These are phyloP conservation scores for Claviceps cyperi DNA, from an alignment of 2,329 filamentous ascomycete species.

Conservation along the genomic window DNA sequence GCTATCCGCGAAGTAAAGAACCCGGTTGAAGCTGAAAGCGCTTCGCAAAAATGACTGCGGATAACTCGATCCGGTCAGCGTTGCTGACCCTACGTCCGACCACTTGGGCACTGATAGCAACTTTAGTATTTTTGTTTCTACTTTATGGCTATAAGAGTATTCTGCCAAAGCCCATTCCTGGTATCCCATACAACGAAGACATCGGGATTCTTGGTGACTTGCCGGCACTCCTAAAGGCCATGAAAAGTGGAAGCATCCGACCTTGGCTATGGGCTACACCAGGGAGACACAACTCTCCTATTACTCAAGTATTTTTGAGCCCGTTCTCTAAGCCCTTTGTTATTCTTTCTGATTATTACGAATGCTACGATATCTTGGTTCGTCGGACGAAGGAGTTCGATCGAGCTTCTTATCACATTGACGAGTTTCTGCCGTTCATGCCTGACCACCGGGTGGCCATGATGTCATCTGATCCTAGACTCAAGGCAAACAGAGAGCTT, in stretches of 20 bases:
- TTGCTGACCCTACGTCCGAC: background rate
- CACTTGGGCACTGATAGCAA: background rate
- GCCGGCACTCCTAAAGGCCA: background rate
- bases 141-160: background rate
- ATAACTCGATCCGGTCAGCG: background rate
- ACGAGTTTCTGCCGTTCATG: background rate
- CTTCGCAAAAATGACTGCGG: background rate
- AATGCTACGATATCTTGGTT: background rate
- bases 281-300: background rate
- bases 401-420: background rate
- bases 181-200: conserved; percentile 1
- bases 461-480: conserved; percentile 12
- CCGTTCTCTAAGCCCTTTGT: background rate
- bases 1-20: too few species aligned
- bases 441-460: conserved; percentile 16
- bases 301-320: background rate
- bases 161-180: background rate
- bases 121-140: background rate
- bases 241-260: background rate
- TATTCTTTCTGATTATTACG: background rate
- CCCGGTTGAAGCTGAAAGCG: background rate
- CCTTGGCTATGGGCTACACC: background rate
- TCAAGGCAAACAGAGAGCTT: conserved; percentile 15
- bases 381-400: background rate
- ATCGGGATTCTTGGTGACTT: background rate